These are phyloP conservation scores for Verticillium albo-atrum DNA, from an alignment of 2,329 filamentous ascomycete genomes.

Conservation along the genomic window DNA sequence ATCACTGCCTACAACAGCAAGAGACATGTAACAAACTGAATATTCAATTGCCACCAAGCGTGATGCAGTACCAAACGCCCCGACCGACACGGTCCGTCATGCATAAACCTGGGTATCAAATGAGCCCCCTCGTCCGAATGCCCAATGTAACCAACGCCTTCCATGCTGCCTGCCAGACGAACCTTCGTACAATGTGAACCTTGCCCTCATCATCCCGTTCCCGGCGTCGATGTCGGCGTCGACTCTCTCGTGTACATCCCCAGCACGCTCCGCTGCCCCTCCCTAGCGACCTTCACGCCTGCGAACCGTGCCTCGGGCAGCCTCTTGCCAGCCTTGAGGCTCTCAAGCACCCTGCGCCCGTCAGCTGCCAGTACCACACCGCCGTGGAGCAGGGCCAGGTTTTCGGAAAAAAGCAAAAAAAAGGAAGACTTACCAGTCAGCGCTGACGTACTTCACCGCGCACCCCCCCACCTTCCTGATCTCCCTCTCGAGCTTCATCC, in stretches of 20 bases:
- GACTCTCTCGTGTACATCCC: slow-evolving; percentile 26
- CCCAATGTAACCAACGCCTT: not conserved
- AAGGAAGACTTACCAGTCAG: slow-evolving; percentile 61
- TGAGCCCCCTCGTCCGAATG: not conserved
- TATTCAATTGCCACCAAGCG: too few relatives aligned
- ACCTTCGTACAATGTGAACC: not conserved
- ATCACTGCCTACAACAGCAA: too few relatives aligned
- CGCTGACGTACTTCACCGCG: slow-evolving; percentile 72
- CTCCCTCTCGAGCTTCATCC: slow-evolving; percentile 77
- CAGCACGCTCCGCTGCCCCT: slow-evolving; percentile 62
- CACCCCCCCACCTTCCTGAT: slow-evolving; percentile 63
- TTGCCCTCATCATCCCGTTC: not conserved
- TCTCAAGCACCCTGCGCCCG: slow-evolving; percentile 67
- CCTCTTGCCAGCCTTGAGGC: slow-evolving; percentile 69
- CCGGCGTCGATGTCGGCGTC: not conserved
- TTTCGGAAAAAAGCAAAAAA: not conserved
- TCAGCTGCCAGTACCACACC: not conserved
- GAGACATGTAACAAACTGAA: too few relatives aligned
- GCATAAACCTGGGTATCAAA: not conserved
- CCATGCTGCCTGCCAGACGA: not conserved
- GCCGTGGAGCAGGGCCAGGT: not conserved
- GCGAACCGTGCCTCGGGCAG: slow-evolving; percentile 71
- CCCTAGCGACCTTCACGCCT: slow-evolving; percentile 55
- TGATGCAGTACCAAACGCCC: not conserved
- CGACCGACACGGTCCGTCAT: not conserved